Evolutionary conservation across 352 stramenopile species (phyloP).

Genomic region (Thalassiosira pacifica): DNA sequence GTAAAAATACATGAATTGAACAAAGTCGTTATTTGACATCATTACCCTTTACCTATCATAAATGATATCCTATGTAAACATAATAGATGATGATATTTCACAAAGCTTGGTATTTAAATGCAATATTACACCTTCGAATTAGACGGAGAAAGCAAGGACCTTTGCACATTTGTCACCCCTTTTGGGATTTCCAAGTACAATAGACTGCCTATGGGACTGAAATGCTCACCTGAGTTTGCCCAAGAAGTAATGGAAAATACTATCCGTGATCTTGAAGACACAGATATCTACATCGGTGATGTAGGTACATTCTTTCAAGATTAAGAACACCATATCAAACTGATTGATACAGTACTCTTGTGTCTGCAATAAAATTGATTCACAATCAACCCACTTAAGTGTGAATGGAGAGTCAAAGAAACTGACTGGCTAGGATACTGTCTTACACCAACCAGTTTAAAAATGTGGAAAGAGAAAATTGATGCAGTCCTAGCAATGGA

Average conservation of each 20-base stretch:
- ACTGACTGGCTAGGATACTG: slow-evolving; percentile 67
- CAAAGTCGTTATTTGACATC: slow-evolving; percentile 43
- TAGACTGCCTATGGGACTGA: slow-evolving; percentile 55
- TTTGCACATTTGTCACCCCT: slow-evolving; percentile 59
- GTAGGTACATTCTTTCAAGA: slow-evolving; percentile 28
- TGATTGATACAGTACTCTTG: slow-evolving; percentile 25
- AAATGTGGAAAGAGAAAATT: slow-evolving; percentile 69
- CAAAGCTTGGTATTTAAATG: slow-evolving; percentile 60
- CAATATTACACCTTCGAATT: slow-evolving; percentile 71
- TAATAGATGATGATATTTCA: slow-evolving; percentile 55
- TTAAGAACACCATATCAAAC: slow-evolving; percentile 11
- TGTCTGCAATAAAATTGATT: slow-evolving; percentile 46
- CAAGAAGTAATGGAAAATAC: slow-evolving; percentile 59
- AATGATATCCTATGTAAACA: slow-evolving; percentile 66
- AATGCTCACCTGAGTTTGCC: slow-evolving; percentile 55
- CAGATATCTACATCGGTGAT: slow-evolving; percentile 1
- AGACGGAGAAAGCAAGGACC: slow-evolving; percentile 43
- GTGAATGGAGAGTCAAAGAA: slow-evolving; percentile 66
- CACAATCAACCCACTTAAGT: slow-evolving; percentile 65
- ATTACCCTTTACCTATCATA: slow-evolving; percentile 72
- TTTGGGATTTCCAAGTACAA: slow-evolving; percentile 62
- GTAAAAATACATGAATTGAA: no score
- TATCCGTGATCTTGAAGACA: no score
- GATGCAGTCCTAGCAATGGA: slow-evolving; percentile 47
- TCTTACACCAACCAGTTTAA: slow-evolving; percentile 52